phyloP scores from a whole-genome alignment of 495 filamentous ascomycete genomes.

The Hamigera avellanea region DNA sequence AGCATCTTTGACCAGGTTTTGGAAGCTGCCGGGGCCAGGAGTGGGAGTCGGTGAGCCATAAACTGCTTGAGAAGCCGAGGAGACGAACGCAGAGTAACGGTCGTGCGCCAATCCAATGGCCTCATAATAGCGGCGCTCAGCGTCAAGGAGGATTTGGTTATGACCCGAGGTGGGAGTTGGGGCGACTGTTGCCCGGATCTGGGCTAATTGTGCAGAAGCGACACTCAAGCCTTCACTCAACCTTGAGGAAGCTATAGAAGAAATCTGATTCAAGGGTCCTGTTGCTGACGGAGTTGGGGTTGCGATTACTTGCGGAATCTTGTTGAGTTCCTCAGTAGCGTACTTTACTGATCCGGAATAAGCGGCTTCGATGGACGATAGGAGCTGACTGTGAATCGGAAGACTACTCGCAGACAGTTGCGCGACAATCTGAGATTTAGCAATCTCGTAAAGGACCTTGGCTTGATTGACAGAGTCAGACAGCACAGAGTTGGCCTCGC shows the following conservation, averaged over 20 bases:
- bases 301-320: neutral
- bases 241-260: slow-evolving; percentile 52
- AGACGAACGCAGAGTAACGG: slow-evolving; percentile 61
- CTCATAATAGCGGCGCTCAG: slow-evolving; percentile 65
- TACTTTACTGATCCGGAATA: slow-evolving; percentile 55
- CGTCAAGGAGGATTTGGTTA: slow-evolving; percentile 46
- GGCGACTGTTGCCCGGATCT: slow-evolving; percentile 45
- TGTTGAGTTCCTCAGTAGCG: slow-evolving; percentile 45
- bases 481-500: slow-evolving; percentile 47
- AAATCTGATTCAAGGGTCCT: slow-evolving; percentile 43
- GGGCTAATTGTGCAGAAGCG: slow-evolving; percentile 55
- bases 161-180: slow-evolving; percentile 42
- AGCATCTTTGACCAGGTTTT: slow-evolving; percentile 32
- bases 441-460: slow-evolving; percentile 51
- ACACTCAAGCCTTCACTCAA: slow-evolving; percentile 50
- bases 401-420: slow-evolving; percentile 57
- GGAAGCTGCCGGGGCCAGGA: slow-evolving; percentile 15
- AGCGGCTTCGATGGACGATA: slow-evolving; percentile 54
- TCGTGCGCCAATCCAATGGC: slow-evolving; percentile 67
- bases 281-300: slow-evolving; percentile 27
- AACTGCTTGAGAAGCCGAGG: slow-evolving; percentile 51
- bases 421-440: slow-evolving; percentile 50
- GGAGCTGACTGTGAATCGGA: slow-evolving; percentile 46
- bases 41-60: slow-evolving; percentile 37
- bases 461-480: slow-evolving; percentile 47